Evolutionary conservation across 2,329 filamentous ascomycete species (phyloP), one percentile per base, ranked within the genome.

Genomic region (Teratosphaeria pseudoeucalypti): DNA sequence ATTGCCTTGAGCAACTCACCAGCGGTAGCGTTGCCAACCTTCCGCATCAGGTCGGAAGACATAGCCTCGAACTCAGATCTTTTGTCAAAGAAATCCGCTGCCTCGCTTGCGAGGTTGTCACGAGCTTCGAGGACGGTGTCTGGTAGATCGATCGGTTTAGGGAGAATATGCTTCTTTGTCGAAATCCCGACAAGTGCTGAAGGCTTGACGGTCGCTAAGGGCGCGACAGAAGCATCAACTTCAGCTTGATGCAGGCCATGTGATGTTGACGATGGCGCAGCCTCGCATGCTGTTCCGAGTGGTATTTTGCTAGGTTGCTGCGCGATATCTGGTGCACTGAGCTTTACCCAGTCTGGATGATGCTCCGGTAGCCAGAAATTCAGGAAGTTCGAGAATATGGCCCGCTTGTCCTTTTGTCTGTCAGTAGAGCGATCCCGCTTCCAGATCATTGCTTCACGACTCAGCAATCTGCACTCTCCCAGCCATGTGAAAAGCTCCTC

Each of bases 401-500:
- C 78, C 0, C 88, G 79, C 49, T 77, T 75, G 0, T 64, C 70
- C 73, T 85, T 77, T 2, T 85, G 79, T 26, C 78, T 77, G 63
- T 89, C 85, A 58, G 82, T 83, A 60, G 70, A 71, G 57, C 72
- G 75, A 55, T 75, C 71, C 16, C 72, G 65, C 56, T 67, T 64
- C 10, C 68, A 60, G 32, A 68, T 58, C 56, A 71, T 64, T 1
- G 75, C 68, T 1, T 70, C 63, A 0, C 79, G 73, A 56, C 75
- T 78, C 67, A 90, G 86, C 65, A 90, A 76, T 1, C 81, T 78
- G 62, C 83, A 85, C 0, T 71, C 72, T 2, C 80, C 74, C 1
- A 80, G 77, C 75, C 87, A 92, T 19, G 80, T 75, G 69, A 83
- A 91, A 65, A 92, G 72, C 1, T 80, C 81, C 0, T 82, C 68